A percentile compares a stretch with the other conserved stretches of the same genome.
These are phyloP conservation scores for Hibiscus trionum DNA, from an alignment of 345 rosid species.

Conservation along the genomic window DNA sequence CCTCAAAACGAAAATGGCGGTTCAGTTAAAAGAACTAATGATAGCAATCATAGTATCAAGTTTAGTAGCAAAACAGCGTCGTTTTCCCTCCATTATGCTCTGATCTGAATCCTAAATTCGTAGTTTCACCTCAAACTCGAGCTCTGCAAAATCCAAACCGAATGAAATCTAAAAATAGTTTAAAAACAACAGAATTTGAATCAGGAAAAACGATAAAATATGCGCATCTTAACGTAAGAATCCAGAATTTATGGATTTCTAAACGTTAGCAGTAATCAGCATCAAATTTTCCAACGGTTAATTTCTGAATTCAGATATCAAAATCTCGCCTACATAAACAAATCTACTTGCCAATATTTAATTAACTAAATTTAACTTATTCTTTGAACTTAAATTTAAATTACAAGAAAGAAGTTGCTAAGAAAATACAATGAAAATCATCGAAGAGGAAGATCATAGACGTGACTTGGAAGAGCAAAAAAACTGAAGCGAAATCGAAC, in stretches of 20 bases:
- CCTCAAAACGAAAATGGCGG: slow-evolving; percentile 15
- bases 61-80: slow-evolving; percentile 4
- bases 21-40: slow-evolving; percentile 3
- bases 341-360: slow-evolving; percentile 9
- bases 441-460: not conserved
- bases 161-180: not conserved
- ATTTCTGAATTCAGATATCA: not conserved
- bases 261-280: slow-evolving; percentile 15
- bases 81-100: slow-evolving; percentile 11
- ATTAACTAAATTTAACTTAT: not conserved
- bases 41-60: not conserved
- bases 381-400: not conserved
- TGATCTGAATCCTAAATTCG: slow-evolving; percentile 23
- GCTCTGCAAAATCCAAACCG: slow-evolving; percentile 18
- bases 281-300: slow-evolving; percentile 9
- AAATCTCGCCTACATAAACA: not conserved
- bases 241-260: slow-evolving; percentile 17
- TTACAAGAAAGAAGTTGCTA: not conserved
- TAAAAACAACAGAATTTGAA: not conserved
- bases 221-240: slow-evolving; percentile 1
- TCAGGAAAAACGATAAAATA: not conserved
- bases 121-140: slow-evolving; percentile 15
- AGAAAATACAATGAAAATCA: not conserved
- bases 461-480: slow-evolving; percentile 15
- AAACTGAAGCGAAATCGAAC: slow-evolving; percentile 5